Conservation (phyloP, 176 grass and related monocot species). For the Carex kokanica region DNA sequence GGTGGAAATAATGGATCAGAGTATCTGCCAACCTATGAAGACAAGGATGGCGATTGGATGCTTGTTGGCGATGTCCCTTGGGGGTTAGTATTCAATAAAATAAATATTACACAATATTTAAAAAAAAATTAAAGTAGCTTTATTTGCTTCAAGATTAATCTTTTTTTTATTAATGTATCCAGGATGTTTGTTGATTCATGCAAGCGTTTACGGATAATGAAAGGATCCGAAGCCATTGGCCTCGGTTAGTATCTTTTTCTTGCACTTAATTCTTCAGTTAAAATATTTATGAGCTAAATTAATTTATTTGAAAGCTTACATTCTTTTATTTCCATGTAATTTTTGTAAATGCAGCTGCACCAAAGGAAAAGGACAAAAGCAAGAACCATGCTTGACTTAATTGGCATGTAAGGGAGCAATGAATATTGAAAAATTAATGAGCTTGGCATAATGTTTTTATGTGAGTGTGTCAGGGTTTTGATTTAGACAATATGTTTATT, state of each 20-base stretch:
- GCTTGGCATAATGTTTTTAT: slow-evolving; percentile 53
- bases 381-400: slow-evolving; percentile 81
- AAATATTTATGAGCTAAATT: slow-evolving; percentile 17
- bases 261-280: slow-evolving; percentile 27
- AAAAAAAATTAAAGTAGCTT: neutral
- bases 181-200: slow-evolving; percentile 99
- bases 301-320: neutral
- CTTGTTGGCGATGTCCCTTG: slow-evolving; percentile 92
- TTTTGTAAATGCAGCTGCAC: slow-evolving; percentile 43
- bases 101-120: neutral
- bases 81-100: slow-evolving; percentile 53
- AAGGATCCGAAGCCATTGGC: slow-evolving; percentile 91
- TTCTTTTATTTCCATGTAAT: neutral
- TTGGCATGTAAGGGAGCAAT: slow-evolving; percentile 31
- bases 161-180: slow-evolving; percentile 28
- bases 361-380: slow-evolving; percentile 83
- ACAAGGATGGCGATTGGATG: slow-evolving; percentile 99
- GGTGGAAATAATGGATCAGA: slow-evolving; percentile 51
- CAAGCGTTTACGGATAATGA: slow-evolving; percentile 98
- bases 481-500: slow-evolving; percentile 63
- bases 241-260: slow-evolving; percentile 56
- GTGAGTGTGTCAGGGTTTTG: slow-evolving; percentile 44
- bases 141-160: slow-evolving; percentile 5
- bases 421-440: slow-evolving; percentile 37
- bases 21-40: slow-evolving; percentile 85